Evolutionary conservation across 768 basidiomycete species (phyloP).

Genomic region (Suillus ampliporus): DNA sequence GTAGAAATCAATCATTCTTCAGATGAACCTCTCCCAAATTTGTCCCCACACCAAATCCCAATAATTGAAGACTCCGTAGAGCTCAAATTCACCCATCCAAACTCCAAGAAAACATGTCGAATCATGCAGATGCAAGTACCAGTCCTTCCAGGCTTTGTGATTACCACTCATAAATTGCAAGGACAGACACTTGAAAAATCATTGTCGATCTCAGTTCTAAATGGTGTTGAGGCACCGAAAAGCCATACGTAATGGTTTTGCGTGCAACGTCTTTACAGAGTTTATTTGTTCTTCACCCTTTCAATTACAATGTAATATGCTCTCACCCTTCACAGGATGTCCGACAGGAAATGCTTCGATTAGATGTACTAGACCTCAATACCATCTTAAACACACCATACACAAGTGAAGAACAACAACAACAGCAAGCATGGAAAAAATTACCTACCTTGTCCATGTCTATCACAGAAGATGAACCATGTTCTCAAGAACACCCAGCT

Average conservation of each 20-base stretch:
- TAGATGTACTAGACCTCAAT: neutral
- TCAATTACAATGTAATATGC: constrained; percentile 16
- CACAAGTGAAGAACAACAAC: neutral
- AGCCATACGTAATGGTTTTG: constrained; percentile 51
- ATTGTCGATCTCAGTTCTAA: no score
- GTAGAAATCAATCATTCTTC: constrained; percentile 22
- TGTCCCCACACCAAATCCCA: no score
- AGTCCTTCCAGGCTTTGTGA: constrained; percentile 33
- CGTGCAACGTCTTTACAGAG: constrained; percentile 33
- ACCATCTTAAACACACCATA: neutral
- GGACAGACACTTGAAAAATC: neutral
- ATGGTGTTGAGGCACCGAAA: constrained; percentile 31
- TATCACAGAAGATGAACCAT: neutral
- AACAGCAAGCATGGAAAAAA: neutral
- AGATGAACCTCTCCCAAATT: constrained; percentile 21
- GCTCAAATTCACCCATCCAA: constrained; percentile 30
- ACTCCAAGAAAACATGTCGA: constrained; percentile 17
- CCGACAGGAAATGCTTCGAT: neutral
- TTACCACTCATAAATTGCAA: neutral
- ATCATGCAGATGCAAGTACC: no score
- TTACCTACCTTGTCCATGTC: neutral
- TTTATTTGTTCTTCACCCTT: constrained; percentile 37
- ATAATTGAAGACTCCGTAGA: constrained; percentile 28
- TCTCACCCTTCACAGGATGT: constrained; percentile 7
- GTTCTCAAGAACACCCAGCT: neutral